phyloP scores from a whole-genome alignment of 306 rosid species.

The Oemleria cerasiformis region DNA sequence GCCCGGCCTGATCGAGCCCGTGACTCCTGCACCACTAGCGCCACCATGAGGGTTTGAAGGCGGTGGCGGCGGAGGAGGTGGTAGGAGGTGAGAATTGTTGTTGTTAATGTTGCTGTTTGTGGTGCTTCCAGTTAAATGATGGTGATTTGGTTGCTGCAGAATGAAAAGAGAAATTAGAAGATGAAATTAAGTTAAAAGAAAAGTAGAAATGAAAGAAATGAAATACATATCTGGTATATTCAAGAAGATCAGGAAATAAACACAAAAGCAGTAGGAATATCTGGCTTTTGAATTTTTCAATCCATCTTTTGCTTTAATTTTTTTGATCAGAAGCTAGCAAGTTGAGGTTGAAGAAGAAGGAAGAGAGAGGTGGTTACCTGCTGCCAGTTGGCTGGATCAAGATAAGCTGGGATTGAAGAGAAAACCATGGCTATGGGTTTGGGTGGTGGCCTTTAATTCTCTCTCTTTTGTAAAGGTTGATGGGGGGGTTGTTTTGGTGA shows the following conservation, averaged over 20 bases:
- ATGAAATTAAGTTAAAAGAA: slow-evolving; percentile 11
- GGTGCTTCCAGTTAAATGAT: slow-evolving; percentile 15
- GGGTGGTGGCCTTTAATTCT: slow-evolving; percentile 25
- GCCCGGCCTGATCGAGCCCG: slow-evolving; percentile 59
- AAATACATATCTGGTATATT: slow-evolving; percentile 58
- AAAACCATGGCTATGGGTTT: slow-evolving; percentile 62
- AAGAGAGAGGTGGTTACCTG: slow-evolving; percentile 41
- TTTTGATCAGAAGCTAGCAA: background rate
- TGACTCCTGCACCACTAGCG: slow-evolving; percentile 33
- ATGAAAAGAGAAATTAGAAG: background rate
- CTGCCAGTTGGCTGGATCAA: slow-evolving; percentile 92
- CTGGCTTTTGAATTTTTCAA: slow-evolving; percentile 39
- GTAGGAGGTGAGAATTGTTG: slow-evolving; percentile 45
- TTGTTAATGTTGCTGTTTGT: slow-evolving; percentile 31
- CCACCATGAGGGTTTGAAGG: slow-evolving; percentile 37
- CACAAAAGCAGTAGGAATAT: slow-evolving; percentile 57
- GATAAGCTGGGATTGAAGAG: slow-evolving; percentile 83
- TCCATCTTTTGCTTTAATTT: background rate
- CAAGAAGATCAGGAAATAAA: slow-evolving; percentile 40
- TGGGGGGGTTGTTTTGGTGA: slow-evolving; percentile 29
- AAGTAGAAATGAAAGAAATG: slow-evolving; percentile 29
- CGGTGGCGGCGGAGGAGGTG: slow-evolving; percentile 34
- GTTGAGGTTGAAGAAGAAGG: slow-evolving; percentile 1
- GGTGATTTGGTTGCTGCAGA: slow-evolving; percentile 32
- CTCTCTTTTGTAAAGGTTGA: slow-evolving; percentile 70